Evolutionary conservation across 768 basidiomycete genomes (phyloP).

Genomic region (Psilocybe azurescens): DNA sequence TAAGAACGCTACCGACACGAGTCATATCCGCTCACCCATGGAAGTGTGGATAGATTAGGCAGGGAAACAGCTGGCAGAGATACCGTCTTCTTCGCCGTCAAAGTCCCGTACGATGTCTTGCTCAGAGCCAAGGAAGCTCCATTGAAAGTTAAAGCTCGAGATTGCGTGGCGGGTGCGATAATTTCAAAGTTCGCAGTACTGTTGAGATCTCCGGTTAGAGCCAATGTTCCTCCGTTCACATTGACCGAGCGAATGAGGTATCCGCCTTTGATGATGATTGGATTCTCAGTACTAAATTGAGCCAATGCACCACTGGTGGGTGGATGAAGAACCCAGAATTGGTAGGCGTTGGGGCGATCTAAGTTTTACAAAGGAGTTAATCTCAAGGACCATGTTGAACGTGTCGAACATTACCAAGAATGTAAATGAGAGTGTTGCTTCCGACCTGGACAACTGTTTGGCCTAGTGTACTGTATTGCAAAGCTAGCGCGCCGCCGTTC

Average conservation of each 20-base stretch:
- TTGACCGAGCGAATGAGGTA: constrained; percentile 49
- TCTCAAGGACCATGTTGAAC: not conserved
- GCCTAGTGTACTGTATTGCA: constrained; percentile 52
- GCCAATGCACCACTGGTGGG: constrained; percentile 40
- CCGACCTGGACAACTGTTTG: constrained; percentile 54
- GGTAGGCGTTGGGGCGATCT: constrained; percentile 55
- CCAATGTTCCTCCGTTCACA: constrained; percentile 39
- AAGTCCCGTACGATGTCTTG: constrained; percentile 48
- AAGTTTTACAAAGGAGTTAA: not conserved
- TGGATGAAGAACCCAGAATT: constrained; percentile 56
- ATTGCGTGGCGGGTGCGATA: constrained; percentile 45
- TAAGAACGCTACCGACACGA: no score
- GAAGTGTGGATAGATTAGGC: constrained; percentile 38
- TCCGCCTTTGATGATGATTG: constrained; percentile 55
- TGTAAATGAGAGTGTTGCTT: constrained; percentile 42
- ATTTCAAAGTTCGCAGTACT: constrained; percentile 49
- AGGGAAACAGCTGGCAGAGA: constrained; percentile 39
- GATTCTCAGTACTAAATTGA: constrained; percentile 43
- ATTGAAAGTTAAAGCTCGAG: constrained; percentile 49
- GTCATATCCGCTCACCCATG: constrained; percentile 36
- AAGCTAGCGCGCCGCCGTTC: constrained; percentile 36
- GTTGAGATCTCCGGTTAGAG: constrained; percentile 50
- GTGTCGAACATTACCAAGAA: constrained; percentile 39
- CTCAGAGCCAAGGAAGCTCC: constrained; percentile 35
- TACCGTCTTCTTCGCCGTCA: constrained; percentile 35